phyloP scores from a whole-genome alignment of 2,329 filamentous ascomycete genomes.

The Hortaea sp. region DNA sequence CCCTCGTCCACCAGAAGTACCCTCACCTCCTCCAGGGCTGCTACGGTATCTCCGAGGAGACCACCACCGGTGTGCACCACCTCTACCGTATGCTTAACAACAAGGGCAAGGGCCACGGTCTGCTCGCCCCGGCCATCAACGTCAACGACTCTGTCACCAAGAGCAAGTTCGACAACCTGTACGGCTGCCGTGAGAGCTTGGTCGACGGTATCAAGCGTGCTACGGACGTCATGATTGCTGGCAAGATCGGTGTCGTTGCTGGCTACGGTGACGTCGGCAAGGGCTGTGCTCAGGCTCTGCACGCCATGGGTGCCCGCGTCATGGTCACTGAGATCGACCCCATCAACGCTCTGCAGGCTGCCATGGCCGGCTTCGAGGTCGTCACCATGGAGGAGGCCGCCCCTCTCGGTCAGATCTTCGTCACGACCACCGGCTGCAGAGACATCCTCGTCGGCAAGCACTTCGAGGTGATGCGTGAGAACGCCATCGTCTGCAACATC shows the following conservation, averaged over 20 bases:
- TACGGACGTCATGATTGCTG: conserved; percentile 99
- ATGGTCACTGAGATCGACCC: conserved; percentile 95
- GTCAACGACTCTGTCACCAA: conserved; percentile 99
- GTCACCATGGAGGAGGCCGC: conserved; percentile 97
- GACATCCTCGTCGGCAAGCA: conserved; percentile 88
- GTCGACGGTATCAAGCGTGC: conserved; percentile 99
- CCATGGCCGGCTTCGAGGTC: conserved; percentile 94
- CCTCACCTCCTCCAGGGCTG: conserved; percentile 96
- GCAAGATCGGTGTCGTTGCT: conserved; percentile 95
- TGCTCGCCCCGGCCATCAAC: conserved; percentile 93
- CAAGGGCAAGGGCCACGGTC: conserved; percentile 58
- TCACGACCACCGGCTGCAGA: conserved; percentile 98
- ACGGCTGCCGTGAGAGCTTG: conserved; percentile 97
- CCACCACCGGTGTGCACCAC: conserved; percentile 98
- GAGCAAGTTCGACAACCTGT: conserved; percentile 99
- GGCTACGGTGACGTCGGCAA: conserved; percentile 99
- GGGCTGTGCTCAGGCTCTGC: conserved; percentile 91
- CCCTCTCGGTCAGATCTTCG: conserved; percentile 85
- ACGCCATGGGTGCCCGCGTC: conserved; percentile 94
- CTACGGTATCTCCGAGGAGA: conserved; percentile 98
- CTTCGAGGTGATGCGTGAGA: conserved; percentile 93
- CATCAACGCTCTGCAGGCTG: conserved; percentile 98
- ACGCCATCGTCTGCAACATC: conserved; percentile 99
- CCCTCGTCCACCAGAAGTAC: conserved; percentile 96
- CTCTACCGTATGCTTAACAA: conserved; percentile 89